Conservation (phyloP, 139 green algal species). For the Edaphochlamys debaryana region DNA sequence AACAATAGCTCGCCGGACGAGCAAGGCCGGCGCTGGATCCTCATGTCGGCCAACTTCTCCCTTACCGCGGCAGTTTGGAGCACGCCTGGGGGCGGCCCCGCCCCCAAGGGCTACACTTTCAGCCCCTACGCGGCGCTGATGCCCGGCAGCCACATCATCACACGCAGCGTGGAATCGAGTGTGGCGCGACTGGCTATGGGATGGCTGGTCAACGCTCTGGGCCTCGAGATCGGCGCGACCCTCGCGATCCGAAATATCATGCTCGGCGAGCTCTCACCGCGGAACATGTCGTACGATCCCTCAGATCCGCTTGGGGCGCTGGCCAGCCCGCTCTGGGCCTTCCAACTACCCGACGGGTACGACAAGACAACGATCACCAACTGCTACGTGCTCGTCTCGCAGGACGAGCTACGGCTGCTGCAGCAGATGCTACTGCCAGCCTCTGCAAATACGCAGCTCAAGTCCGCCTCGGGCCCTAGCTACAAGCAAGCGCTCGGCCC, state of each 20-base stretch:
- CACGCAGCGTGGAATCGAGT: neutral
- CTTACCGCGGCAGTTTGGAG: neutral
- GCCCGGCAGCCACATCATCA: neutral
- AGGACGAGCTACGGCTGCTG: constrained; percentile 1
- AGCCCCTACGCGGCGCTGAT: neutral
- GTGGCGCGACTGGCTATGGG: neutral
- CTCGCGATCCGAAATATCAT: neutral
- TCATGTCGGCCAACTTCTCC: neutral
- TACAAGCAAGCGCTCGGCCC: neutral
- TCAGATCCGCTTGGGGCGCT: neutral
- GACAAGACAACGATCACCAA: neutral
- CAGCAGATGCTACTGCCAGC: constrained; percentile 16
- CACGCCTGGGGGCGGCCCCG: too few species aligned
- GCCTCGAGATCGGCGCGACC: neutral
- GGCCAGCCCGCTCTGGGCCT: constrained; percentile 24
- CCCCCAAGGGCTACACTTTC: neutral
- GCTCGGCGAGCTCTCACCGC: neutral
- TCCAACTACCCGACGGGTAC: neutral
- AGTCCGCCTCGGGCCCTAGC: neutral
- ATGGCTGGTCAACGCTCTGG: neutral
- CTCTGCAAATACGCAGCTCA: neutral
- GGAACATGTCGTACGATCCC: neutral
- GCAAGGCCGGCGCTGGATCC: constrained; percentile 1
- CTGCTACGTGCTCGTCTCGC: constrained; percentile 8
- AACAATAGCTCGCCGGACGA: neutral